Evolutionary conservation across 805 yeast genomes (phyloP).

Genomic region (Blastobotrys terrestris): DNA sequence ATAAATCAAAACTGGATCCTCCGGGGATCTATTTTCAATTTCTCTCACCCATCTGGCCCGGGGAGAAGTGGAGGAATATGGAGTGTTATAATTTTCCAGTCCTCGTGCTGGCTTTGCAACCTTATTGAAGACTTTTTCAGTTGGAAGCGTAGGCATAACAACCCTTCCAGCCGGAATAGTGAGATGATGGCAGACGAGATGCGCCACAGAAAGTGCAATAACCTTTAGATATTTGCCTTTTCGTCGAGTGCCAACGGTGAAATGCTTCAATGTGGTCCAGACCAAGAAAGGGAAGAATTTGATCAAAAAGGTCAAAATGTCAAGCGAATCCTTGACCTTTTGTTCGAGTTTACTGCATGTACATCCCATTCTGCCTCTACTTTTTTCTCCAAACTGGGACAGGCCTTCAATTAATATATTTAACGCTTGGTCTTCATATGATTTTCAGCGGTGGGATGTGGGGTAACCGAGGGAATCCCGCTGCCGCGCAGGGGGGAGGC

Average conservation of each 20-base stretch:
- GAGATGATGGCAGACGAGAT: not conserved
- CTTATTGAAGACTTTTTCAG: not conserved
- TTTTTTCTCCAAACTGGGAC: not conserved
- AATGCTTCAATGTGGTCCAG: constrained; percentile 3
- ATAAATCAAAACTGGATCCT: constrained; percentile 14
- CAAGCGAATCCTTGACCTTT: not conserved
- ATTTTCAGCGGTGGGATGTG: not conserved
- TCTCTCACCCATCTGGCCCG: constrained; percentile 10
- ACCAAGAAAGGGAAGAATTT: not conserved
- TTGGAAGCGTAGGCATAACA: constrained; percentile 4
- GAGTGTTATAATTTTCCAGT: constrained; percentile 1
- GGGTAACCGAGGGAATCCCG: too few species aligned
- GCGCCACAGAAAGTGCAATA: constrained; percentile 4
- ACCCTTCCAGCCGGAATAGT: constrained; percentile 3
- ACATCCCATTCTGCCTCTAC: not conserved
- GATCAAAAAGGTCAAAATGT: not conserved
- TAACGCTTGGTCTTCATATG: not conserved
- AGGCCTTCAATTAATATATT: not conserved
- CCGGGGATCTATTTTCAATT: constrained; percentile 9
- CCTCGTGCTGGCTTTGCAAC: constrained; percentile 1
- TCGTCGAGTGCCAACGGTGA: constrained; percentile 8
- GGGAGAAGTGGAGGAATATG: not conserved
- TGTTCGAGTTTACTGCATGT: not conserved
- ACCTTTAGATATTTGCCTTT: constrained; percentile 8
- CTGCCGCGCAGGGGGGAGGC: too few species aligned